Conservation (phyloP, 495 filamentous ascomycete species). For the Neurospora terricola region DNA sequence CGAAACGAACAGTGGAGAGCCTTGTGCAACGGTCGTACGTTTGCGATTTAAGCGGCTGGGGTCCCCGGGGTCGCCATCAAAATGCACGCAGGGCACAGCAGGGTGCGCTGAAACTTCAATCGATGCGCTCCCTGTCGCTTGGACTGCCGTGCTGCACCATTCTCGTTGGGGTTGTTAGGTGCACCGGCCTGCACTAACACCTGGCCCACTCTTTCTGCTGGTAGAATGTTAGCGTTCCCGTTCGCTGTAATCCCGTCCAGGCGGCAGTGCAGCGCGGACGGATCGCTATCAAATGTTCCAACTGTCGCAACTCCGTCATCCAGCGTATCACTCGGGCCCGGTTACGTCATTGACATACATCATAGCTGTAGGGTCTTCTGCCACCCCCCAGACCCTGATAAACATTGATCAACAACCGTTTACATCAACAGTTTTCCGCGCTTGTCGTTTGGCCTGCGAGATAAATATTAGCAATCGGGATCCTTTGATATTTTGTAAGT, state of each 20-base stretch:
- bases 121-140: background rate
- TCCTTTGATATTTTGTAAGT: too few relatives aligned
- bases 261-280: background rate
- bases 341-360: background rate
- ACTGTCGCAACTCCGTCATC: background rate
- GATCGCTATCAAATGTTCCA: background rate
- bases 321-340: background rate
- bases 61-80: background rate
- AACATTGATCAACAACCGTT: background rate
- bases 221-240: background rate
- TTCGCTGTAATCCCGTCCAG: background rate
- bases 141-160: background rate
- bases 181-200: background rate
- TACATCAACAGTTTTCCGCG: background rate
- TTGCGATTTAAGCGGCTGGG: background rate
- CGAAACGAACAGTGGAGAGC: background rate
- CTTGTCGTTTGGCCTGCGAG: background rate
- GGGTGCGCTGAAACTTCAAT: background rate
- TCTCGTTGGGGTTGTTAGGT: background rate
- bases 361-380: background rate
- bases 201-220: background rate
- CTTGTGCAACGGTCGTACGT: background rate
- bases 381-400: background rate
- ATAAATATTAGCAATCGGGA: background rate
- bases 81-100: background rate